phyloP scores from a whole-genome alignment of 2,329 filamentous ascomycete genomes.

The Colletotrichum gloeosporioides region DNA sequence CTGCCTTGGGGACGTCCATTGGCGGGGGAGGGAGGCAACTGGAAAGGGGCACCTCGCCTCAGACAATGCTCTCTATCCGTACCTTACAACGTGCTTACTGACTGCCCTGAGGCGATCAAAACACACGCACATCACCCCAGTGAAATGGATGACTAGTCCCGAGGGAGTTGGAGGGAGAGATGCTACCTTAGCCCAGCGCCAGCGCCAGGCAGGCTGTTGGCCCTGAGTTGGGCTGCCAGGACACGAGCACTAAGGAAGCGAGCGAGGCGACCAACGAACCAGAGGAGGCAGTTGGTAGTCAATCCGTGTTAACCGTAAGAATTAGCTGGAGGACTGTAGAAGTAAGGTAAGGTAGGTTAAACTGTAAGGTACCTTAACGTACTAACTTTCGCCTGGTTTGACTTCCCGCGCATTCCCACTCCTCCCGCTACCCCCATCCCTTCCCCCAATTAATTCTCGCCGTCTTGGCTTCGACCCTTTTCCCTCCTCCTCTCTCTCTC shows the following conservation, averaged over 20 bases:
- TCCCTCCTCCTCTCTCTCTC: neutral
- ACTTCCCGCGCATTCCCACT: constrained; percentile 20
- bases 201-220: neutral
- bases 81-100: neutral
- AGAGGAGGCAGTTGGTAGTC: neutral
- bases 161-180: neutral
- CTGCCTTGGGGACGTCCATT: neutral
- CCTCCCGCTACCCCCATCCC: constrained; percentile 11
- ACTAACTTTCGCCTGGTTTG: constrained; percentile 1
- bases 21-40: neutral
- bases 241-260: neutral
- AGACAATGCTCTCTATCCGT: neutral
- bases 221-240: neutral
- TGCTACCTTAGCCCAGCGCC: neutral
- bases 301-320: neutral
- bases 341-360: neutral
- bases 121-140: neutral
- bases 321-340: neutral
- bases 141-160: neutral
- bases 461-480: neutral
- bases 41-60: neutral
- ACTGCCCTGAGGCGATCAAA: neutral
- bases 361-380: neutral
- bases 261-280: neutral
- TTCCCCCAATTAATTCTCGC: constrained; percentile 2